Evolutionary conservation across 306 rosid genomes (phyloP).

Genomic region (Cicer chorassanicum): DNA sequence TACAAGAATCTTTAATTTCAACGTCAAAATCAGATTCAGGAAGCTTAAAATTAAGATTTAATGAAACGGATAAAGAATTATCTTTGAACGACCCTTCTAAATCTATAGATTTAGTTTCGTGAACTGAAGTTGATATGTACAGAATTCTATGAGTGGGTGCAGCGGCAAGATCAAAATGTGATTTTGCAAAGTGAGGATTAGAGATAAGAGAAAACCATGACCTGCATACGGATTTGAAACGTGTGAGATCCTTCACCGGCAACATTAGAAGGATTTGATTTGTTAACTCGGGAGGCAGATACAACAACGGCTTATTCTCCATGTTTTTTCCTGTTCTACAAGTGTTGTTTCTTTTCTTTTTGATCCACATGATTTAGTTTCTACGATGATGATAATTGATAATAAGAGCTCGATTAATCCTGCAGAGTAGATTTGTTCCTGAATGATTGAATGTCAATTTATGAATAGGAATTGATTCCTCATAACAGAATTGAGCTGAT

Average conservation of each 20-base stretch:
- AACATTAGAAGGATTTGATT: background rate
- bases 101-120: background rate
- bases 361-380: too few relatives aligned
- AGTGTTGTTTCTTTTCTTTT: background rate
- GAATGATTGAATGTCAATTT: too few relatives aligned
- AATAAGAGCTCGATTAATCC: too few relatives aligned
- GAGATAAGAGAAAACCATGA: constrained; percentile 14
- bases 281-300: constrained; percentile 6
- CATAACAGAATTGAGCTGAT: too few relatives aligned
- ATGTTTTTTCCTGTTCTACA: background rate
- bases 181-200: background rate
- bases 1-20: background rate
- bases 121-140: too few relatives aligned
- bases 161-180: background rate
- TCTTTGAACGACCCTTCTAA: background rate
- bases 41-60: background rate
- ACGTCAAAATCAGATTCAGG: background rate
- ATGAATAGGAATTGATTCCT: too few relatives aligned
- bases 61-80: background rate
- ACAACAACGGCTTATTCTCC: background rate
- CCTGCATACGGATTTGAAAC: constrained; percentile 7
- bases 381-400: too few relatives aligned
- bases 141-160: background rate
- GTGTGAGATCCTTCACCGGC: background rate
- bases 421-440: too few relatives aligned